phyloP scores from a whole-genome alignment of 805 yeast genomes.

The Candida insectalens region DNA sequence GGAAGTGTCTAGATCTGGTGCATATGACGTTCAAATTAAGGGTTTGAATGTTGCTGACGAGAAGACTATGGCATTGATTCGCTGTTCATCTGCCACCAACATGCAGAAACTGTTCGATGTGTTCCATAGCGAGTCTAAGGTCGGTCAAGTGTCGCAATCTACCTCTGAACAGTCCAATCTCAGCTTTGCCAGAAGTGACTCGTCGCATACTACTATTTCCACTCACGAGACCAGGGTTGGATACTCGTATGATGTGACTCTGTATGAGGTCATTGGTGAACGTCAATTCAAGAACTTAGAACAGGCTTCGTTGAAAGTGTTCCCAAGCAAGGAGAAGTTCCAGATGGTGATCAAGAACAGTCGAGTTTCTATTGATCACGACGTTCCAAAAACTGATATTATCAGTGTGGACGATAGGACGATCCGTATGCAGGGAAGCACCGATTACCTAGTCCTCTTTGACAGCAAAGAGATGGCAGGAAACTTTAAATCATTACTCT shows the following conservation, averaged over 20 bases:
- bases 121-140: slow-evolving; percentile 3
- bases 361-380: slow-evolving; percentile 1
- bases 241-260: too few species aligned
- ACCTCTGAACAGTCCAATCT: slow-evolving; percentile 16
- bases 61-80: slow-evolving; percentile 6
- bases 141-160: slow-evolving; percentile 15
- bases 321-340: not conserved
- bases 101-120: not conserved
- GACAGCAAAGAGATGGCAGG: too few species aligned
- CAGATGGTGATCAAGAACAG: slow-evolving; percentile 1
- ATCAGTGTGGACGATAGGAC: not conserved
- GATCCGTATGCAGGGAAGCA: too few species aligned
- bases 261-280: not conserved
- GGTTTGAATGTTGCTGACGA: slow-evolving; percentile 4
- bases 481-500: too few species aligned
- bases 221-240: not conserved
- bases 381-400: slow-evolving; percentile 1
- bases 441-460: too few species aligned
- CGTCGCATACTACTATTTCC: slow-evolving; percentile 5
- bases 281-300: not conserved
- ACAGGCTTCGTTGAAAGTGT: slow-evolving; percentile 1
- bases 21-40: slow-evolving; percentile 10
- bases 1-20: slow-evolving; percentile 8
- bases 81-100: slow-evolving; percentile 3
- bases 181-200: slow-evolving; percentile 8